These are phyloP conservation scores for Stagonosporopsis tanaceti DNA, from an alignment of 2,329 filamentous ascomycete species.

Conservation along the genomic window DNA sequence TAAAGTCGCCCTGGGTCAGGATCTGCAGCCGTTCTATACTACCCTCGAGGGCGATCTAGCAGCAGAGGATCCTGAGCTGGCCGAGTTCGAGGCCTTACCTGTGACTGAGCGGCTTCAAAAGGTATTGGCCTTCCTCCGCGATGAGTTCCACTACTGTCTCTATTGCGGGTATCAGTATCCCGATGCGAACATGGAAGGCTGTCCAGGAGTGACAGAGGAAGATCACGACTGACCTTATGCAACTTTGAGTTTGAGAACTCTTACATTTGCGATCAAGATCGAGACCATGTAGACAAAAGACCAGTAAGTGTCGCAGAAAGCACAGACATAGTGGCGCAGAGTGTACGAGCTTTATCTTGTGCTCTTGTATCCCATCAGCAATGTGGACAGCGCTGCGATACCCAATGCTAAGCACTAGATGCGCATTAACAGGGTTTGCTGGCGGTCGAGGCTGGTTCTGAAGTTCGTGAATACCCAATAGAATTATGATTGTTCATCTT, in stretches of 20 bases:
- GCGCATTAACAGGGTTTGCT: not conserved
- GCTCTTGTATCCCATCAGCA: not conserved
- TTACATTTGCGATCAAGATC: not conserved
- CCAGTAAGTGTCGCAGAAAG: conserved; percentile 9
- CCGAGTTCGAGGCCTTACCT: conserved; percentile 77
- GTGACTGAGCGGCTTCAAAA: conserved; percentile 70
- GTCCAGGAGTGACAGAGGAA: conserved; percentile 86
- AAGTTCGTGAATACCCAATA: conserved; percentile 4
- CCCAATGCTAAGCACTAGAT: not conserved
- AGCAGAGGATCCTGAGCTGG: conserved; percentile 80
- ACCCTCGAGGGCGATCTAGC: conserved; percentile 74
- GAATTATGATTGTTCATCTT: not conserved
- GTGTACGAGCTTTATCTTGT: not conserved
- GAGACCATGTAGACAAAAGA: not conserved
- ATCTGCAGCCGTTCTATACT: conserved; percentile 56
- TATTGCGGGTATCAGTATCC: conserved; percentile 92
- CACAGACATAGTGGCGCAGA: not conserved
- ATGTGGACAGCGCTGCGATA: not conserved
- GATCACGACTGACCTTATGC: conserved; percentile 68
- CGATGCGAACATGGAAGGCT: conserved; percentile 79
- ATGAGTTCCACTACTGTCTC: conserved; percentile 84
- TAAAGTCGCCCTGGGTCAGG: conserved; percentile 70
- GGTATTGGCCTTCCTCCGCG: conserved; percentile 74
- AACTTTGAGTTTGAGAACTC: not conserved
- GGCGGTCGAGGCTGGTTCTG: not conserved